Evolutionary conservation across 169 alveolate genomes (phyloP).

Genomic region (Eimeria tenella): DNA sequence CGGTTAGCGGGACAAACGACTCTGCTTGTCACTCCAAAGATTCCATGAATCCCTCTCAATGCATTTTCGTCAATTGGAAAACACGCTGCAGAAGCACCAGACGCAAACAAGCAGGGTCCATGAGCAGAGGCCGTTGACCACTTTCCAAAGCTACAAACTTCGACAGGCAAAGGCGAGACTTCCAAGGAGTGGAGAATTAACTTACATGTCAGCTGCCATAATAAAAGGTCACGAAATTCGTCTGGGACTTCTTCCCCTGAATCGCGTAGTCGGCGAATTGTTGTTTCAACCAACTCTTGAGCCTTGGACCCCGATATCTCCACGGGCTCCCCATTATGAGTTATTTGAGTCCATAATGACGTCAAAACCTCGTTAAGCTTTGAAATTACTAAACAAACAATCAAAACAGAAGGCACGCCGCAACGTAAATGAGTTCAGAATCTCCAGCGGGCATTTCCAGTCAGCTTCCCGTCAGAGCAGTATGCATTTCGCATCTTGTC

Average conservation of each 20-base stretch:
- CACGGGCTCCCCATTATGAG: slow-evolving; percentile 4
- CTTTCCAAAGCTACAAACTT: no score
- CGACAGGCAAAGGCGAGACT: not conserved
- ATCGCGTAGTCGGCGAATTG: not conserved
- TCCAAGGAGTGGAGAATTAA: not conserved
- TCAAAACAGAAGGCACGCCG: no score
- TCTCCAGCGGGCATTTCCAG: not conserved
- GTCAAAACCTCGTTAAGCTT: slow-evolving; percentile 7
- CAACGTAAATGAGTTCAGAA: no score
- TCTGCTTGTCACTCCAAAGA: slow-evolving; percentile 37
- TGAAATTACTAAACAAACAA: slow-evolving; percentile 40
- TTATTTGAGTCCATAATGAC: slow-evolving; percentile 21
- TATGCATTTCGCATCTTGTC: not conserved
- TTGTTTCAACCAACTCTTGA: slow-evolving; percentile 23
- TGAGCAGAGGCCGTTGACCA: not conserved
- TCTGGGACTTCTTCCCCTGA: slow-evolving; percentile 8
- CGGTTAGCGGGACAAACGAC: slow-evolving; percentile 5
- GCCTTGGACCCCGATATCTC: not conserved
- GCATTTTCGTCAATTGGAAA: slow-evolving; percentile 4
- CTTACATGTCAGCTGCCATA: slow-evolving; percentile 60
- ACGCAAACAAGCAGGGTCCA: not conserved
- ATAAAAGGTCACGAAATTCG: not conserved
- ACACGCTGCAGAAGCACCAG: slow-evolving; percentile 43
- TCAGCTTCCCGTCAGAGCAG: not conserved
- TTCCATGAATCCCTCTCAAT: slow-evolving; percentile 39